Percentiles rank a stretch among this genome's conserved stretches.
Conservation (phyloP, 1,284 basidiomycete species). For the Inonotus obliquus region DNA sequence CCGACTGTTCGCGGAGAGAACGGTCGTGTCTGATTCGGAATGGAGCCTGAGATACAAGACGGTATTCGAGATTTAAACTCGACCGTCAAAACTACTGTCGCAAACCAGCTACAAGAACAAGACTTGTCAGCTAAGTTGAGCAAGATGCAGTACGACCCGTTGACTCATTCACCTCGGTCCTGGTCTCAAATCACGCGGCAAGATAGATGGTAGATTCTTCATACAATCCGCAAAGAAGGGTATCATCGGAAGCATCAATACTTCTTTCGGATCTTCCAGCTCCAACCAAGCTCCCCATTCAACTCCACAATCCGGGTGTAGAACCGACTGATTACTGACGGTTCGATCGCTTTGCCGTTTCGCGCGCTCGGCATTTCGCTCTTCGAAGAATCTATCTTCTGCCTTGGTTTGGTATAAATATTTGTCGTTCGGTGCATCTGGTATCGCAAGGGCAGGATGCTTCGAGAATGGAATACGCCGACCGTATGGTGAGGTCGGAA, state of each 20-base stretch:
- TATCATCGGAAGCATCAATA: slow-evolving; percentile 43
- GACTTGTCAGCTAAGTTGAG: neutral
- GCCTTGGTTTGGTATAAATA: slow-evolving; percentile 36
- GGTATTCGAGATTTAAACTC: slow-evolving; percentile 60
- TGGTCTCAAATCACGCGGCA: slow-evolving; percentile 31
- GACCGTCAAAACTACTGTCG: slow-evolving; percentile 52
- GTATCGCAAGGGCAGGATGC: slow-evolving; percentile 39
- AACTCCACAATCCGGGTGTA: slow-evolving; percentile 25
- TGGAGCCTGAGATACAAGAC: neutral
- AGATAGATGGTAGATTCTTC: slow-evolving; percentile 37
- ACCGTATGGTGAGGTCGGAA: slow-evolving; percentile 49
- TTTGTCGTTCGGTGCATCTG: slow-evolving; percentile 28
- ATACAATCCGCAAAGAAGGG: slow-evolving; percentile 54
- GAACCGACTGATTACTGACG: neutral
- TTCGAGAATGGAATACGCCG: slow-evolving; percentile 48
- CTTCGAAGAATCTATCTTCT: slow-evolving; percentile 36
- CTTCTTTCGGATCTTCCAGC: slow-evolving; percentile 36
- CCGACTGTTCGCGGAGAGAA: slow-evolving; percentile 47
- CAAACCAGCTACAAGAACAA: slow-evolving; percentile 44
- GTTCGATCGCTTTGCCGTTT: neutral
- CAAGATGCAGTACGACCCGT: neutral
- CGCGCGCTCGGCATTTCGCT: slow-evolving; percentile 22
- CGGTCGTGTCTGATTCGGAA: slow-evolving; percentile 14
- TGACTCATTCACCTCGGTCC: slow-evolving; percentile 17
- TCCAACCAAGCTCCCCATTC: slow-evolving; percentile 57